Percentiles rank a stretch among this genome's conserved stretches.
Conservation (phyloP, 345 rosid species). For the Linum trigynum region DNA sequence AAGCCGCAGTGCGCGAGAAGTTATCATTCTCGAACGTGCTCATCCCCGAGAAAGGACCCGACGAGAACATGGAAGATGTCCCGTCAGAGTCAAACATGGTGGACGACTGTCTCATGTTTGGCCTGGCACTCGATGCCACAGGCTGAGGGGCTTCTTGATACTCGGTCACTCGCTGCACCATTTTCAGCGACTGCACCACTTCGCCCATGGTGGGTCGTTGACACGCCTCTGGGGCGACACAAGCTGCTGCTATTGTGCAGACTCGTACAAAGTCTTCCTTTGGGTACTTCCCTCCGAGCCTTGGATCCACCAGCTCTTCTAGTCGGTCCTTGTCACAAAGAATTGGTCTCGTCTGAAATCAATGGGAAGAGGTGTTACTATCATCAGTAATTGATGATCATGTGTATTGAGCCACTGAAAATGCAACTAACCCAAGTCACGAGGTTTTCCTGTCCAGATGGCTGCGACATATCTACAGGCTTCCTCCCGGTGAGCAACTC, state of each 20-base stretch:
- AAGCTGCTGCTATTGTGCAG: slow-evolving; percentile 96
- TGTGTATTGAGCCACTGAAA: slow-evolving; percentile 20
- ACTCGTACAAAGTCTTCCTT: slow-evolving; percentile 88
- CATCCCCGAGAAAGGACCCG: slow-evolving; percentile 88
- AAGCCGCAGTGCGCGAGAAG: slow-evolving; percentile 64
- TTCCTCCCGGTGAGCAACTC: slow-evolving; percentile 89
- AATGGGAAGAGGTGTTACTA: neutral
- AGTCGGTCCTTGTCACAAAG: slow-evolving; percentile 87
- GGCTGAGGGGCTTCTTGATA: slow-evolving; percentile 51
- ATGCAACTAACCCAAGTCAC: slow-evolving; percentile 81
- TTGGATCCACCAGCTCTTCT: slow-evolving; percentile 81
- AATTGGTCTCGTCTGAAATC: slow-evolving; percentile 84
- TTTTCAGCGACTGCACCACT: slow-evolving; percentile 96
- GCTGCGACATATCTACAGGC: slow-evolving; percentile 98
- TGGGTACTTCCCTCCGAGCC: slow-evolving; percentile 70
- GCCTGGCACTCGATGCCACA: slow-evolving; percentile 36
- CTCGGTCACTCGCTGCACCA: slow-evolving; percentile 84
- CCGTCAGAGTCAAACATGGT: slow-evolving; percentile 91
- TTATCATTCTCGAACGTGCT: slow-evolving; percentile 69
- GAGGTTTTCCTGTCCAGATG: slow-evolving; percentile 95
- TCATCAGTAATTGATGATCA: neutral
- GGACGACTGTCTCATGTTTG: slow-evolving; percentile 75
- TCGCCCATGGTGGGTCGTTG: slow-evolving; percentile 98
- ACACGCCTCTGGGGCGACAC: slow-evolving; percentile 90
- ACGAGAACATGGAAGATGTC: slow-evolving; percentile 90